A percentile compares a stretch with the other conserved stretches of the same genome.
Conservation (phyloP, 2,329 filamentous ascomycete species). For the Huntiella decipiens region DNA sequence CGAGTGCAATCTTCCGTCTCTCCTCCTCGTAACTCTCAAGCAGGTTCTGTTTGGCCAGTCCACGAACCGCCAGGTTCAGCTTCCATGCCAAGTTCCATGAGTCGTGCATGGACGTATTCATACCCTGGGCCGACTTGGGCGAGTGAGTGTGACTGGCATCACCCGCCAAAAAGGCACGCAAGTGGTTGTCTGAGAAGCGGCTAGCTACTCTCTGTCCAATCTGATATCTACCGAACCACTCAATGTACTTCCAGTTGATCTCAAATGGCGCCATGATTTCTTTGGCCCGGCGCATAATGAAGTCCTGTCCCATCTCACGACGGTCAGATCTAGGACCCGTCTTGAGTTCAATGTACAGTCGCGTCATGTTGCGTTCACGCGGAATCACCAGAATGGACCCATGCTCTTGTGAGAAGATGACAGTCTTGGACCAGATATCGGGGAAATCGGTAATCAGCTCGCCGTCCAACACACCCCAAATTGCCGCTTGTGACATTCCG, state of each 20-base stretch:
- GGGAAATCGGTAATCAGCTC: conserved; percentile 54
- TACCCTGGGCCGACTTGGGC: conserved; percentile 50
- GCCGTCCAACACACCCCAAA: conserved; percentile 56
- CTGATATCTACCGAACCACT: conserved; percentile 57
- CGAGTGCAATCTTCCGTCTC: conserved; percentile 39
- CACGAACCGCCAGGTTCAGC: conserved; percentile 33
- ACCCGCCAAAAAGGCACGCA: conserved; percentile 47
- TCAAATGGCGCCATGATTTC: conserved; percentile 40
- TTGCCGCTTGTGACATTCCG: conserved; percentile 31
- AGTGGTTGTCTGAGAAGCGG: conserved; percentile 43
- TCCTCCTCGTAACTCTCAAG: conserved; percentile 44
- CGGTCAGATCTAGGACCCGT: conserved; percentile 23
- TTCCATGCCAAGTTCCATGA: conserved; percentile 40
- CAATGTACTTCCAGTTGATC: conserved; percentile 37
- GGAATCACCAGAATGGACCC: conserved; percentile 59
- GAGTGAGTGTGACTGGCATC: conserved; percentile 57
- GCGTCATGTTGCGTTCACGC: conserved; percentile 52
- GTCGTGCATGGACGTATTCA: conserved; percentile 44
- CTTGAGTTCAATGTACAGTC: conserved; percentile 39
- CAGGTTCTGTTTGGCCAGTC: conserved; percentile 33
- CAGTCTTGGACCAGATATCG: conserved; percentile 56
- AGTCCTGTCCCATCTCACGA: conserved; percentile 35
- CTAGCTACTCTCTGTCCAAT: conserved; percentile 54
- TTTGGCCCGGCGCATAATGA: conserved; percentile 49
- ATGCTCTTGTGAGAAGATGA: conserved; percentile 45